Evolutionary conservation across 73 alveolate genomes (phyloP).

Genomic region (Urostyla sp.): DNA sequence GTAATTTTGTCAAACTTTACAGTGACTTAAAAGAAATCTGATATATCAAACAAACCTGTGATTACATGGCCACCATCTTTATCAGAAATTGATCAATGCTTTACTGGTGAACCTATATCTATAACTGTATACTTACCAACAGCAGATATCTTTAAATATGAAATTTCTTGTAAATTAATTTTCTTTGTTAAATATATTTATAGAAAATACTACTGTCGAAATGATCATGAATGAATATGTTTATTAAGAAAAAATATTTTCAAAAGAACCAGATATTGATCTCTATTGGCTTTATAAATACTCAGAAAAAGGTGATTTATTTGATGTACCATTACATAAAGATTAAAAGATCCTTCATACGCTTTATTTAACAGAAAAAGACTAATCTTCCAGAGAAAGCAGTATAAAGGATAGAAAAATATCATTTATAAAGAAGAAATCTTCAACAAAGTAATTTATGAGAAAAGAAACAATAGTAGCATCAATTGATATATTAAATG

Average conservation of each 20-base stretch:
- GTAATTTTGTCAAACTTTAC: no score
- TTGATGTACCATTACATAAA: slow-evolving; percentile 43
- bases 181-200: no score
- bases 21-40: slow-evolving; percentile 8
- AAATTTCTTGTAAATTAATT: no score
- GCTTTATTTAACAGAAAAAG: slow-evolving; percentile 26
- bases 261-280: slow-evolving; percentile 48
- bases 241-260: slow-evolving; percentile 13
- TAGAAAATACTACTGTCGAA: slow-evolving; percentile 46
- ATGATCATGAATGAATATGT: neutral
- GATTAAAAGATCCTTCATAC: slow-evolving; percentile 48
- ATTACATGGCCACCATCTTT: slow-evolving; percentile 56
- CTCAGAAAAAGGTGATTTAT: neutral
- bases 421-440: slow-evolving; percentile 36
- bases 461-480: slow-evolving; percentile 26
- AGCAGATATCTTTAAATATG: slow-evolving; percentile 27
- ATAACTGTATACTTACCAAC: neutral
- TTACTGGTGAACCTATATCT: slow-evolving; percentile 48
- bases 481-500: slow-evolving; percentile 22
- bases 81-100: slow-evolving; percentile 31
- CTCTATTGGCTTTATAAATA: slow-evolving; percentile 58
- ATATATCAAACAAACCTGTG: slow-evolving; percentile 1
- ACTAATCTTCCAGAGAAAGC: slow-evolving; percentile 20
- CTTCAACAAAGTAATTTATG: slow-evolving; percentile 45
- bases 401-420: slow-evolving; percentile 15